A percentile compares a stretch with the other conserved stretches of the same genome.
These are phyloP conservation scores for Tolypocladium guangdongense DNA, from an alignment of 2,329 filamentous ascomycete species.

Conservation along the genomic window DNA sequence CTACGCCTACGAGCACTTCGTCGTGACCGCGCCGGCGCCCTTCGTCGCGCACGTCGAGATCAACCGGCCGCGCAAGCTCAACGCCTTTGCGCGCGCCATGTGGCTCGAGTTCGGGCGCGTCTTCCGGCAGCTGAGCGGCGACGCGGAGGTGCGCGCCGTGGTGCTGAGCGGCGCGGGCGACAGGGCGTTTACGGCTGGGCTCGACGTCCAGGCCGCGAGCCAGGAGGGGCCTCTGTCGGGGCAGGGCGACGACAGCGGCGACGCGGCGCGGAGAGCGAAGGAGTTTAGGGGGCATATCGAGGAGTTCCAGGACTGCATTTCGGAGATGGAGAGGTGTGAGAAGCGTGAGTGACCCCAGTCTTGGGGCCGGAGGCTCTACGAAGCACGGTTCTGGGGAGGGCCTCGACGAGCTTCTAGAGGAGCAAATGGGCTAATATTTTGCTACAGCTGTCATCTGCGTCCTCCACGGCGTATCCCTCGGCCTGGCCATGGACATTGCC, in stretches of 20 bases:
- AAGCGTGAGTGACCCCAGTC: constrained; percentile 51
- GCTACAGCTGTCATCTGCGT: constrained; percentile 64
- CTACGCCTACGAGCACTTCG: constrained; percentile 56
- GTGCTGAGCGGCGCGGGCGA: constrained; percentile 74
- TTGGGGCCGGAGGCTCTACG: not conserved
- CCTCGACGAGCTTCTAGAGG: too few species aligned
- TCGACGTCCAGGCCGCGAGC: constrained; percentile 68
- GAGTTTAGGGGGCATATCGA: constrained; percentile 55
- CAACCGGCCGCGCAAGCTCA: constrained; percentile 76
- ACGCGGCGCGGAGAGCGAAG: constrained; percentile 55
- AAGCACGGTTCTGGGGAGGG: not conserved
- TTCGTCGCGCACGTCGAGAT: constrained; percentile 88
- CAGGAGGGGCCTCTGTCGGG: constrained; percentile 33
- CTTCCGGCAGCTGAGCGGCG: constrained; percentile 61
- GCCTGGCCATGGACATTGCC: constrained; percentile 65
- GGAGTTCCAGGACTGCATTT: constrained; percentile 73
- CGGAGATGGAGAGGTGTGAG: constrained; percentile 71
- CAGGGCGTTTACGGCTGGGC: constrained; percentile 72
- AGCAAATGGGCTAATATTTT: not conserved
- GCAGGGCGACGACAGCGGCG: constrained; percentile 23
- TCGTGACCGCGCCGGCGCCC: constrained; percentile 57
- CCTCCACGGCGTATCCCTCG: constrained; percentile 67
- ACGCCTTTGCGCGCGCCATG: constrained; percentile 76
- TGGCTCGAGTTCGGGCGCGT: constrained; percentile 70
- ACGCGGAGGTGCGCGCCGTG: constrained; percentile 63